Evolutionary conservation across 2,329 filamentous ascomycete genomes (phyloP), one percentile per base, ranked within the genome.

Genomic region (Cadophora malorum): DNA sequence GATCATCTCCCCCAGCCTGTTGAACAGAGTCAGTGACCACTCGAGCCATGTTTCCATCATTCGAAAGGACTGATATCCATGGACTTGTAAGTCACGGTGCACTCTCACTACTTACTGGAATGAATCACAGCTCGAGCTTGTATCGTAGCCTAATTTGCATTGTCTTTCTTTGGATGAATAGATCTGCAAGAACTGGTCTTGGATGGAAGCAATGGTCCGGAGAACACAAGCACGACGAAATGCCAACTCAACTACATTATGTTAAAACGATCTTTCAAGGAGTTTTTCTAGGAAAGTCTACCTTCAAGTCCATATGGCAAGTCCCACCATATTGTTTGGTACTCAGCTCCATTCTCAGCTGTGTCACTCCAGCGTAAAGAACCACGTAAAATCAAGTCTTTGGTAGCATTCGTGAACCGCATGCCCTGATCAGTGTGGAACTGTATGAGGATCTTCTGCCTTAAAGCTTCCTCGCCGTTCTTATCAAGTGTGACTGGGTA

Each of bases 81-180:
- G 12, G 50, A 5, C 28, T 3, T 28, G 28, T 3, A 28, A 28
- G 3, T 4, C 14, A 55, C 50, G 14, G 14, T 16, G n/a, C 9
- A 25, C 50, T 19, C 9, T 21, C 16, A 61, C 47, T 33, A 64
- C 62, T 45, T 45, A 64, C 78, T 94, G 91, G 75, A 91, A 94
- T 1, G 88, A 89, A 79, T 94, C 91, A 77, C 91, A 94, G 52
- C 90, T 87, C 1, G 85, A 79, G 69, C 88, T 91, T 1, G 88
- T 89, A 74, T 92, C 90, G 78, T 94, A 94, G 63, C 91, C 91
- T 0, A 93, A 83, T 73, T 88, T 88, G 78, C 91, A 94, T 76
- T 93, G 91, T 31, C 82, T 78, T 33, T 83, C 83, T n/a, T 88
- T 86, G 10, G 90, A 91, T 0, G 87, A 86, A 77, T 93, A 94